Evolutionary conservation across 1,284 basidiomycete species (phyloP), one percentile per base, ranked within the genome.

Genomic region (Cutaneotrichosporon cyanovorans): DNA sequence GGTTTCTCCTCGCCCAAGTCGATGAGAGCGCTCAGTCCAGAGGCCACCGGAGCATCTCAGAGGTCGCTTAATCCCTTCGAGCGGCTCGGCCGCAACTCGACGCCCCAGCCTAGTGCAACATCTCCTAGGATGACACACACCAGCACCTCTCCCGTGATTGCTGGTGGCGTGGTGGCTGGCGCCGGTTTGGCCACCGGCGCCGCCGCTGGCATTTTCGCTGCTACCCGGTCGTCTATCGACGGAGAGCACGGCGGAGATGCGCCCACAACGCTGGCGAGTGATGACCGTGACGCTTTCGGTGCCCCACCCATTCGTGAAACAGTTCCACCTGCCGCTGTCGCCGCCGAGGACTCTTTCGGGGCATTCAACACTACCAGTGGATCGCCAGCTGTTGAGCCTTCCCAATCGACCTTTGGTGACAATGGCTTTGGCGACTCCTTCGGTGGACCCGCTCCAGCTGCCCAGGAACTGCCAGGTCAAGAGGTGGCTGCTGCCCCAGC

Each of bases 51-150:
- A 20, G 62, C 62, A 31, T 75, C 74, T 10, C 63, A 70, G 36
- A 84, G 85, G 71, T 91, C 87, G 60, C 93, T 83, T 61, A 98
- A 98, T 67, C 93, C 93, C 0, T 98, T 98, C 63, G 92, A 91
- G 55, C 76, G 85, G 8, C 35, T 51, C 41, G 46, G 35, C 46
- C 42, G 53, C n/a, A 31, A 37, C 39, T 28, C 11, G 62, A 54
- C 1, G 61, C 61, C 16, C 60, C 61, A 0, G 63, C 60, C 18
- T 61, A 62, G 8, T 63, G 5, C 16, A 4, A 28, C 41, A 22
- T n/a, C 33, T 18, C 19, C 41, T 9, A 33, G 32, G n/a, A n/a
- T n/a, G 8, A 35, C 22, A 19, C 41, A 19, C 32, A 35, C 15
- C 18, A 23, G 15, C 19, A 32, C 23, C 20, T 19, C 9, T 19